Percentiles rank a stretch among this genome's conserved stretches.
Conservation (phyloP, 2,329 filamentous ascomycete genomes). For the Cladophialophora bantiana region DNA sequence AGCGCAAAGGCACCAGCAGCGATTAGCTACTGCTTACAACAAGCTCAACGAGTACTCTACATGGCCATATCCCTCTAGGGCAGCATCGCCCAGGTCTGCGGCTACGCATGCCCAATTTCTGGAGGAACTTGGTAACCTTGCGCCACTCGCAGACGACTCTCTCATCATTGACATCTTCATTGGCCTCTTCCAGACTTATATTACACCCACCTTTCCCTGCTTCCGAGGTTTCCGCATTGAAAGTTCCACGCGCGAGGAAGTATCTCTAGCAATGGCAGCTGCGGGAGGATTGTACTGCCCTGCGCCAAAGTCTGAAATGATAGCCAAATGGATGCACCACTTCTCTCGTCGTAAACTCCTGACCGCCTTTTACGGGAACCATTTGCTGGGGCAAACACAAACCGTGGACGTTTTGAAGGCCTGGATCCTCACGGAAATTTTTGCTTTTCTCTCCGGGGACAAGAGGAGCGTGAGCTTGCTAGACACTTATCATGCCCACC, state of each 20-base stretch:
- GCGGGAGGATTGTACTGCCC: conserved; percentile 15
- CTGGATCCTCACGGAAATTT: conserved; percentile 16
- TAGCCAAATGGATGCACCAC: conserved; percentile 18
- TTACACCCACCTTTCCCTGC: conserved; percentile 8
- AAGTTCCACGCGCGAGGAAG: conserved; percentile 2
- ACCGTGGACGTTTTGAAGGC: too few relatives aligned
- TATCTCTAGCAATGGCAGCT: conserved; percentile 19
- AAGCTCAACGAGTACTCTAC: conserved; percentile 17
- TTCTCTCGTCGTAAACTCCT: conserved; percentile 11
- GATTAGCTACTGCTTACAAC: conserved; percentile 10
- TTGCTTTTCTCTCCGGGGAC: conserved; percentile 15
- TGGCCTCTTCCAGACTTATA: conserved; percentile 12
- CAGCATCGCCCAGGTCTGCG: conserved; percentile 11
- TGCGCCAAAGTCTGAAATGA: background rate
- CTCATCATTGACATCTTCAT: conserved; percentile 12
- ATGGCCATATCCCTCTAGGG: background rate
- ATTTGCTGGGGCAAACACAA: too few relatives aligned
- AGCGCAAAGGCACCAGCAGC: background rate
- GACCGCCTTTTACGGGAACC: too few relatives aligned
- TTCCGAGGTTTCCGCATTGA: background rate
- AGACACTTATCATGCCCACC: conserved; percentile 6
- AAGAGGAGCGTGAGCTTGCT: conserved; percentile 6
- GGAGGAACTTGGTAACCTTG: background rate
- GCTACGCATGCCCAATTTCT: conserved; percentile 3
- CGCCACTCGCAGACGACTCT: background rate